Base-by-base conservation (phyloP, 2,329 filamentous ascomycete species). In the Alternaria gaisen region DNA sequence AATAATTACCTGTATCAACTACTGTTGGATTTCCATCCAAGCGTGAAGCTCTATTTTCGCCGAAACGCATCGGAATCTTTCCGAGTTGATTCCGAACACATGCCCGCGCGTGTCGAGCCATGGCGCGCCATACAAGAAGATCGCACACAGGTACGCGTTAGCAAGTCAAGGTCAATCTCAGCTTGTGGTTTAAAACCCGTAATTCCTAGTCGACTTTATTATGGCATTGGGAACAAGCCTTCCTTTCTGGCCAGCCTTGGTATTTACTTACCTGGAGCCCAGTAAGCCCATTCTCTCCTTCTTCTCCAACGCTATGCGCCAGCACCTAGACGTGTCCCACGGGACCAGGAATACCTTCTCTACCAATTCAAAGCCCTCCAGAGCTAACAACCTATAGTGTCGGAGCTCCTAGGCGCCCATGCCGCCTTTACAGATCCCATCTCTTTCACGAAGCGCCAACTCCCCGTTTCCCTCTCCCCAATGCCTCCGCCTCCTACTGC, bases 251-350 rank as follows among this genome's bases (percentile, higher is more conserved):
- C 71, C 66, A 8, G 72, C 72, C 16, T 57, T 75, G 1, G 50
- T 75, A 12, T 72, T 73, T 60, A 68, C 67, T 20, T 74, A 72
- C 56, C 48, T 75, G 11, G 67, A 75, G 60, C 69, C 72, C 7
- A 32, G 72, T 72, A 67, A 66, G 71, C 56, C 22, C 34, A 14
- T 11, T 11, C 22, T 42, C 6, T 22, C 40, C 11, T 20, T 43
- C 42, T 20, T 40, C 38, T 24, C 32, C 9, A 50, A 5, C 20
- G 24, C 46, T 9, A 12, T 18, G 46, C 46, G 32, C 36, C 46
- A 38, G 20, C 46, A 50, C 5, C 20, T 32, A 50, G 5, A 18
- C 9, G 12, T 22, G 30, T 50, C 14, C 30, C 8, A 18, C 36
- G 24, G 32, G 14, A 22, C 14, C 20, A 8, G n/a, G 14, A 9